A percentile compares a stretch with the other conserved stretches of the same genome.
phyloP scores from a whole-genome alignment of 257 asterid genomes.

The Craterostigma plantagineum region DNA sequence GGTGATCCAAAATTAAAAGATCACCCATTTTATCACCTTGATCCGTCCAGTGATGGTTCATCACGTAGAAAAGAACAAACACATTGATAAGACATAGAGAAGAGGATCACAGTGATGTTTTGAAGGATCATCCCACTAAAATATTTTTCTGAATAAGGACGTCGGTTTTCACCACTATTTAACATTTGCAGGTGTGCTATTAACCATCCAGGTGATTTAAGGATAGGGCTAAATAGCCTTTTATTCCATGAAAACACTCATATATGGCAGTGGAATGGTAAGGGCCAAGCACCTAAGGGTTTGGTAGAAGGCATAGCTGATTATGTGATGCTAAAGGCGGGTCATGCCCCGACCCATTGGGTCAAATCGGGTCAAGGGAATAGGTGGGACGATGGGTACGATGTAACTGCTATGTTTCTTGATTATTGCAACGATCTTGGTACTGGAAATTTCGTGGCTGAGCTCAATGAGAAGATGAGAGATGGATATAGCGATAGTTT shows the following conservation, averaged over 20 bases:
- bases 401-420: constrained; percentile 32
- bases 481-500: constrained; percentile 15
- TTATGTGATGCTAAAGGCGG: constrained; percentile 35
- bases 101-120: too few relatives aligned
- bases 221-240: constrained; percentile 27
- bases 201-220: constrained; percentile 17
- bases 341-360: constrained; percentile 35
- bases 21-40: too few relatives aligned
- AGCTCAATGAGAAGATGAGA: constrained; percentile 38
- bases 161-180: too few relatives aligned
- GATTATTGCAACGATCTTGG: constrained; percentile 25
- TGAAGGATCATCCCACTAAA: too few relatives aligned
- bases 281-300: constrained; percentile 25
- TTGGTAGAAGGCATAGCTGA: constrained; percentile 43
- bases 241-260: constrained; percentile 39
- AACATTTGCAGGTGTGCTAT: too few relatives aligned
- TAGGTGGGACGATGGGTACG: constrained; percentile 39
- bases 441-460: constrained; percentile 25
- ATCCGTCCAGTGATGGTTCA: too few relatives aligned
- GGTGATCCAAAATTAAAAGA: too few relatives aligned
- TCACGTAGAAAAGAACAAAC: too few relatives aligned
- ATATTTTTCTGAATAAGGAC: too few relatives aligned
- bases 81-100: too few relatives aligned
- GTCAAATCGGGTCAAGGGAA: constrained; percentile 29
- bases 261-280: constrained; percentile 49